Base-by-base conservation (phyloP, 2,329 filamentous ascomycete species). In the Stachybotrys elegans region DNA sequence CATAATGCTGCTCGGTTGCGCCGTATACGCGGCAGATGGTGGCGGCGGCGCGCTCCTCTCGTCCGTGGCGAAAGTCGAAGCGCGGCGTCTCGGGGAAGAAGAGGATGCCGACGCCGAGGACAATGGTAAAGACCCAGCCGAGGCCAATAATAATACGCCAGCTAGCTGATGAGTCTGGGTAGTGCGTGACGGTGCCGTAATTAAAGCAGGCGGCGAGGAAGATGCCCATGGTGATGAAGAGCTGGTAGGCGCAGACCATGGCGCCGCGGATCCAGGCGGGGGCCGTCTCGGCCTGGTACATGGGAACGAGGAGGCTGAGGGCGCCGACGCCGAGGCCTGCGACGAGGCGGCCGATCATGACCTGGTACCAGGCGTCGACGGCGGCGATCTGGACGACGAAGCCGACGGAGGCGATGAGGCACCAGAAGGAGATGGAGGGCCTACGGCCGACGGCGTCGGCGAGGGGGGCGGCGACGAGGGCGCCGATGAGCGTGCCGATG, bases 231-330 rank as follows among this genome's bases (percentile, higher is more conserved):
- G 83, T 87, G 61, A 88, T 85, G 64, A 86, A 83, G 4, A 88
- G 71, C 65, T 88, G 84, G 61, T 87, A 88, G 12, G 74, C 75
- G 38, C 75, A 75, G 40, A 88, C 78, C 49, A 87, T 72, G 5
- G 78, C 72, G 44, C 81, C 83, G 51, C 84, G 75, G 40, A 88
- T 78, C 59, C 79, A 80, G 13, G 79, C 73, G 0, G 84, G 84
- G 0, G 80, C 78, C 6, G 76, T 84, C 62, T 88, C 84, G n/a
- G 78, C 78, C 55, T 86, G 82, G 57, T 86, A 88, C 79, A 88
- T 83, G n/a, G 82, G 81, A 0, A 83, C 81, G 12, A 82, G 63
- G 5, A 85, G 75, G 9, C 76, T 81, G 2, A 86, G 62, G 0
- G 76, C 78, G 43, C 84, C 84, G 34, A 88, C 81, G 13, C 83